A percentile compares a stretch with the other conserved stretches of the same genome.
Conservation (phyloP, 1,284 basidiomycete species). For the Malassezia pachydermatis region DNA sequence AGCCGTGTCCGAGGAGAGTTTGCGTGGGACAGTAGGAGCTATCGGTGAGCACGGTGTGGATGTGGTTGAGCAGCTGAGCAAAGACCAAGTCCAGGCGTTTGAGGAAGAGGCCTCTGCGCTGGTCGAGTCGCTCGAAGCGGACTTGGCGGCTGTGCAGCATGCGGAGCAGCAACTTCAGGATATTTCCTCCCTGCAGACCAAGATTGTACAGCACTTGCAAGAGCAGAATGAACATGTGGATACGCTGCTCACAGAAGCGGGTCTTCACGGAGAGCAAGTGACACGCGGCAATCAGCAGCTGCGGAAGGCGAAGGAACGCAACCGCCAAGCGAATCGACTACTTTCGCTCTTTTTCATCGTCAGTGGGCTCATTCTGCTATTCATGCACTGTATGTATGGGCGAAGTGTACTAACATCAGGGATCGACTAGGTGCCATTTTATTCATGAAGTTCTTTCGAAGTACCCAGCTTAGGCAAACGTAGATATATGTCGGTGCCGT, state of each 20-base stretch:
- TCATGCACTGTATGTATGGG: conserved; percentile 58
- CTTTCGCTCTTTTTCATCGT: conserved; percentile 75
- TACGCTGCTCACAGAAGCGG: conserved; percentile 76
- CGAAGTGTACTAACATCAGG: conserved; percentile 3
- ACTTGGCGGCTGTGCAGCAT: conserved; percentile 71
- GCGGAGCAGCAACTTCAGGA: conserved; percentile 78
- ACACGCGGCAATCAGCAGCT: conserved; percentile 77
- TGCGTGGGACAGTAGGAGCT: conserved; percentile 6
- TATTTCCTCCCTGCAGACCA: conserved; percentile 77
- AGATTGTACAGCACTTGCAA: conserved; percentile 72
- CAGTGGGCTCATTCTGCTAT: conserved; percentile 70
- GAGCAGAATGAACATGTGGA: conserved; percentile 80
- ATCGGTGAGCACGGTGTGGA: conserved; percentile 19
- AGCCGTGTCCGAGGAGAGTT: background rate
- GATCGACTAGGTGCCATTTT: conserved; percentile 6
- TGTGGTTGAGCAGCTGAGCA: conserved; percentile 26
- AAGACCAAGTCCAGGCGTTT: conserved; percentile 78
- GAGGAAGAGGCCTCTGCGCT: conserved; percentile 78
- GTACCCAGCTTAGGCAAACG: conserved; percentile 15
- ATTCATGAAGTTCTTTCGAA: conserved; percentile 7
- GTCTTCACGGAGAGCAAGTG: conserved; percentile 68
- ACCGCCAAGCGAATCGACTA: conserved; percentile 69
- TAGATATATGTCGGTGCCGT: conserved; percentile 19
- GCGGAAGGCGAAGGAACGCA: conserved; percentile 67
- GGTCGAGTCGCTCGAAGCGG: conserved; percentile 67